phyloP scores from a whole-genome alignment of 371 early-diverging fungal genomes.

The Dinochytrium kinnereticum region DNA sequence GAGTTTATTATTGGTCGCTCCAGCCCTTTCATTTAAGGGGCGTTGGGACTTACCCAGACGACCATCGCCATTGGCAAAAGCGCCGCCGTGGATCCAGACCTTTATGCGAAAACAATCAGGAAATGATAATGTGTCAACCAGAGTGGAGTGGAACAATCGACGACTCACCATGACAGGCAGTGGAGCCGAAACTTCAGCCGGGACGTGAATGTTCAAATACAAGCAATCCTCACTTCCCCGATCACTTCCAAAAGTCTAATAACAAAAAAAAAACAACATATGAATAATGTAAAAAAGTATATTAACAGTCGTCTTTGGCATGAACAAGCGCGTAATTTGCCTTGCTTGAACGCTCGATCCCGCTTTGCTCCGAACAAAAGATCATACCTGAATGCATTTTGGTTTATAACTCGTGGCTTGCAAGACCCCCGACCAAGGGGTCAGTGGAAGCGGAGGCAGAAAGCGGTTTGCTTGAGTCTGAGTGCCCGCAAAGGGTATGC shows the following conservation, averaged over 20 bases:
- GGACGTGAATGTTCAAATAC: conserved; percentile 36
- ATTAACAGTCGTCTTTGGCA: no score
- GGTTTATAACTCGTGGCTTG: not conserved
- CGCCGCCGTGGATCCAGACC: conserved; percentile 39
- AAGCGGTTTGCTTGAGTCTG: conserved; percentile 4
- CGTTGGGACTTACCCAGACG: conserved; percentile 13
- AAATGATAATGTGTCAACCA: no score
- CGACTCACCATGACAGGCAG: conserved; percentile 12
- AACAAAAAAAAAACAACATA: no score
- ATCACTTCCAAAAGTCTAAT: not conserved
- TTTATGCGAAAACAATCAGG: not conserved
- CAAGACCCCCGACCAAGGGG: not conserved
- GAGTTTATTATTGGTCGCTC: no score
- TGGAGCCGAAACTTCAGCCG: conserved; percentile 1
- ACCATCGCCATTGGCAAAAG: conserved; percentile 22
- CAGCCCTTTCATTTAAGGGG: no score
- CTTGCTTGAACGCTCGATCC: no score
- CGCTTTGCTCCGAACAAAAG: not conserved
- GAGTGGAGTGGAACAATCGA: no score
- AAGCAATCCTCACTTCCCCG: conserved; percentile 38
- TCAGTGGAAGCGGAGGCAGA: not conserved
- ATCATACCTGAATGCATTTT: conserved; percentile 9
- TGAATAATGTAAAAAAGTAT: no score
- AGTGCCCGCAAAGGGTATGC: conserved; percentile 13
- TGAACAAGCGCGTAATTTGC: no score